Evolutionary conservation across 371 early-diverging fungal genomes (phyloP).

Genomic region (Rhizomucor pusillus): DNA sequence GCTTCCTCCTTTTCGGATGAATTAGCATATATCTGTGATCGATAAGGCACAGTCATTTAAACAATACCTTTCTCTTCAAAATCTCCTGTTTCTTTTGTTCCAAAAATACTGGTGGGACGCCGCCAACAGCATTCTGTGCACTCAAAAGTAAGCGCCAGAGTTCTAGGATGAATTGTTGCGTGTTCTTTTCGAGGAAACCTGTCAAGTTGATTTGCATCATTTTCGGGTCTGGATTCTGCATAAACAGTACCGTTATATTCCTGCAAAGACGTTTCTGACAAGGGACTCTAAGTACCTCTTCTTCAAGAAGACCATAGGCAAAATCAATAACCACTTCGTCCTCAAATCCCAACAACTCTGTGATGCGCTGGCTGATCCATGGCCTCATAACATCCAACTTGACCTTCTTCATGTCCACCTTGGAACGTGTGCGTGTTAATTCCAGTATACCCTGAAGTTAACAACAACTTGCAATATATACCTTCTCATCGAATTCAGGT

Average conservation of each 20-base stretch:
- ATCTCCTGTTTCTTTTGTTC: constrained; percentile 85
- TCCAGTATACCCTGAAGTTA: background rate
- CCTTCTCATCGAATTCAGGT: constrained; percentile 78
- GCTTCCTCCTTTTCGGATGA: constrained; percentile 16
- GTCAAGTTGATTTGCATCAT: constrained; percentile 94
- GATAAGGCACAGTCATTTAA: too few relatives aligned
- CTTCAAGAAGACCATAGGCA: constrained; percentile 79
- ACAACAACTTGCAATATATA: constrained; percentile 20
- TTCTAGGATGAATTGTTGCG: constrained; percentile 78
- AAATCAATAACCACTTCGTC: constrained; percentile 93
- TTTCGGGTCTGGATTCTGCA: constrained; percentile 74
- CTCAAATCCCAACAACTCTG: constrained; percentile 83
- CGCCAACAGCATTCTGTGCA: constrained; percentile 80
- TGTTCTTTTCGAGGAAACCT: constrained; percentile 87
- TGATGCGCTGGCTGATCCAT: constrained; percentile 83
- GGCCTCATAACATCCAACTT: constrained; percentile 83
- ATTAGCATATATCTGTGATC: too few relatives aligned
- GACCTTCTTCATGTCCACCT: constrained; percentile 90
- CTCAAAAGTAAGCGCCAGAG: constrained; percentile 89
- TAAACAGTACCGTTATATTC: background rate
- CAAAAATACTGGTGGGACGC: constrained; percentile 84
- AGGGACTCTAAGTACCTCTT: constrained; percentile 66
- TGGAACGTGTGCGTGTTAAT: background rate
- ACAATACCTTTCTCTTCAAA: constrained; percentile 36
- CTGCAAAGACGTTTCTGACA: too few relatives aligned